These are phyloP conservation scores for Kandelia obovata DNA, from an alignment of 345 rosid species.

Conservation along the genomic window DNA sequence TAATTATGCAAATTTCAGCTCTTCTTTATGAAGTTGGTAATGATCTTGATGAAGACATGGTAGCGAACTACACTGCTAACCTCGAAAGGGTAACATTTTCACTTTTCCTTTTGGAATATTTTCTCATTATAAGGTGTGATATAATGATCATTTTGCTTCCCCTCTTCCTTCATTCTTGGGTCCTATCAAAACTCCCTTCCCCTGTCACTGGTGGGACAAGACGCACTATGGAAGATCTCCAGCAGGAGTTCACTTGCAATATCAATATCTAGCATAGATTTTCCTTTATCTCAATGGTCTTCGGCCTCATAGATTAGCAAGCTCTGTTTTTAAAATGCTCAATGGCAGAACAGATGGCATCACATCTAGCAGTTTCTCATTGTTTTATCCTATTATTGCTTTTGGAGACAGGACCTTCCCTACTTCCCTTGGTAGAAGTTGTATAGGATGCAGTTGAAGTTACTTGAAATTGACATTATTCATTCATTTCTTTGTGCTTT, in stretches of 20 bases:
- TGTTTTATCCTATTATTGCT: not conserved
- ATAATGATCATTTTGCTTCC: no score
- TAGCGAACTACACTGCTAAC: no score
- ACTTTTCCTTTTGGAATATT: no score
- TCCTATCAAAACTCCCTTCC: conserved; percentile 66
- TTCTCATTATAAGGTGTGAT: no score
- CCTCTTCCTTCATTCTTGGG: conserved; percentile 32
- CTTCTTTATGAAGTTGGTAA: no score
- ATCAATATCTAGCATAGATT: conserved; percentile 87
- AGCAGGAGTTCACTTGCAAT: conserved; percentile 80
- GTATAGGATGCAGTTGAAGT: no score
- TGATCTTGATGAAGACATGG: no score
- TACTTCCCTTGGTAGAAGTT: not conserved
- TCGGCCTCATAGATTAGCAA: not conserved
- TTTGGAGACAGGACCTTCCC: not conserved
- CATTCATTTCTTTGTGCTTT: no score
- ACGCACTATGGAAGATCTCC: conserved; percentile 77
- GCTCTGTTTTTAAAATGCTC: not conserved
- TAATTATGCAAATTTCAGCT: no score
- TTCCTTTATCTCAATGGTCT: conserved; percentile 5
- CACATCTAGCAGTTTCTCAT: not conserved
- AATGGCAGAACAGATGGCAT: not conserved
- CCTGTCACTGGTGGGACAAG: conserved; percentile 63
- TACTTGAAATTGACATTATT: no score
- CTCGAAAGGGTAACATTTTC: no score